Percentiles rank a stretch among this genome's conserved stretches.
Evolutionary conservation across 768 basidiomycete genomes (phyloP).

Genomic region (Leucosporidium creatinivorum): DNA sequence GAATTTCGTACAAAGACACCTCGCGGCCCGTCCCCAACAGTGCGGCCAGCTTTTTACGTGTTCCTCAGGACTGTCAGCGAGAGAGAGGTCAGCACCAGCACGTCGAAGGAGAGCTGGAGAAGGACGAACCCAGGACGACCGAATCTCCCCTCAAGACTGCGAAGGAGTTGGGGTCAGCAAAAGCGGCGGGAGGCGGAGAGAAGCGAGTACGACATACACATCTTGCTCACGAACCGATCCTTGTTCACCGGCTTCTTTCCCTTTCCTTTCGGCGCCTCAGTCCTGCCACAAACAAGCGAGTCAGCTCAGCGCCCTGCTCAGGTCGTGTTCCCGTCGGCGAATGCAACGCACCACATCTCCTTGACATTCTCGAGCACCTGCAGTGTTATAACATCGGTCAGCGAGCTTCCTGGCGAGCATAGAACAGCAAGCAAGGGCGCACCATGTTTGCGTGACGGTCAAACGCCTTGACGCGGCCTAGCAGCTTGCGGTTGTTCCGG

Average conservation of each 20-base stretch:
- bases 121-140: constrained; percentile 74
- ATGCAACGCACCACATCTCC: constrained; percentile 53
- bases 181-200: neutral
- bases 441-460: constrained; percentile 99
- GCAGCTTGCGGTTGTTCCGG: constrained; percentile 94
- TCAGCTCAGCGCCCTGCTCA: neutral
- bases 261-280: constrained; percentile 93
- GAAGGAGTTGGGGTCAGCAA: constrained; percentile 4
- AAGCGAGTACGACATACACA: constrained; percentile 64
- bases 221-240: constrained; percentile 98
- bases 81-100: neutral
- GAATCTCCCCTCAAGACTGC: constrained; percentile 71
- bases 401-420: neutral
- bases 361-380: constrained; percentile 97
- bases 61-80: constrained; percentile 27
- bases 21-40: too few species aligned
- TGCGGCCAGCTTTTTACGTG: constrained; percentile 14
- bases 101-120: neutral
- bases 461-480: constrained; percentile 67
- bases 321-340: too few species aligned
- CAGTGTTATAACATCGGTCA: neutral
- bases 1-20: too few species aligned
- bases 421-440: constrained; percentile 35
- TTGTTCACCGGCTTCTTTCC: constrained; percentile 99
- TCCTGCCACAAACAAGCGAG: constrained; percentile 55